Base-by-base conservation (phyloP, 2,329 filamentous ascomycete genomes). In the Albophoma yamanashiensis region DNA sequence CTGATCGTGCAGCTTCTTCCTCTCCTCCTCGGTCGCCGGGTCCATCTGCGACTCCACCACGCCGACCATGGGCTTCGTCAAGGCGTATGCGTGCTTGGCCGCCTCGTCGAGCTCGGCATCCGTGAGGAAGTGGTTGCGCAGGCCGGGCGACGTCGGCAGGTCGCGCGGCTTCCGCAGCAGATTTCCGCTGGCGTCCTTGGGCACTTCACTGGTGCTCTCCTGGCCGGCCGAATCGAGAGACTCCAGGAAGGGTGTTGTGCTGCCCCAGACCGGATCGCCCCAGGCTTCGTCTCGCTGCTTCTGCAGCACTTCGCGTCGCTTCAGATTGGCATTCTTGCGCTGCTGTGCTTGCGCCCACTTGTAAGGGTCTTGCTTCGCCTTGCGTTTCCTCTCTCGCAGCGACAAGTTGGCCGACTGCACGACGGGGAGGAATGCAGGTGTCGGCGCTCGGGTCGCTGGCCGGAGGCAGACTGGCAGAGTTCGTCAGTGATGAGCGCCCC, bases 231-330 rank as follows among this genome's bases (percentile, higher is more conserved):
- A 83, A 69, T 91, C 88, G 67, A 96, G 86, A 3, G 91, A 92
- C 75, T 91, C 82, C 67, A 96, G 77, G 70, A 96, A 97, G 38
- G 92, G 84, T 20, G 94, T 97, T 43, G 82, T 75, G 62, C 87
- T 80, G 69, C 93, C 94, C 67, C 87, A 83, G 64, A 99, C 79
- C 1, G 92, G 89, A 73, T 95, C 84, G 57, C 93, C 93, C 65
- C 88, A 79, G 55, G 80, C 80, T 55, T 80, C 80, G 61, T 84
- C 79, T 61, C 90, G 85, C 70, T 86, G 79, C 64, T 84, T 77
- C 62, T 84, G 74, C 59, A 97, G 82, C 63, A 86, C 85, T 63
- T 84, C 80, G 68, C 88, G 91, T 58, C 91, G 86, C 69, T 88
- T 83, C 55, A 93, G 73, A 70, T 96, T 96, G 65, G 89, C 90